Conservation (phyloP, 495 filamentous ascomycete species). For the Aspergillus sparsus region DNA sequence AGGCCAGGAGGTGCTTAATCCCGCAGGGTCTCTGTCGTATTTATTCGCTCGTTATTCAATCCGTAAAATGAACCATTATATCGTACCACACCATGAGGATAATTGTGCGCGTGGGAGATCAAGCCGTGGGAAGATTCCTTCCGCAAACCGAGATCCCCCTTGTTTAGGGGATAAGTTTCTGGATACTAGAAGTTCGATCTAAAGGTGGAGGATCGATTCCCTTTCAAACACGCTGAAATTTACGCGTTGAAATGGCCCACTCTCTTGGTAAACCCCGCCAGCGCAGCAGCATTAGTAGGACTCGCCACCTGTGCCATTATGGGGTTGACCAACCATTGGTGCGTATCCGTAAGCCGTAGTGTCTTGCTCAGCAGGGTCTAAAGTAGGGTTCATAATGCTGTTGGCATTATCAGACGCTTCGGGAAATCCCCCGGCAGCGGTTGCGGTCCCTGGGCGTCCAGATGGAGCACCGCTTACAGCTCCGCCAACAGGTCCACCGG, state of each 20-base stretch:
- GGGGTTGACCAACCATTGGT: constrained; percentile 59
- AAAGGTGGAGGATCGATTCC: neutral
- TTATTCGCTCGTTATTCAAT: constrained; percentile 29
- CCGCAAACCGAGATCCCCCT: neutral
- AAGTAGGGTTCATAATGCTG: constrained; percentile 60
- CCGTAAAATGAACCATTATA: constrained; percentile 22
- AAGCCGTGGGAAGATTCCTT: constrained; percentile 4
- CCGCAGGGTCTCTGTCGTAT: constrained; percentile 17
- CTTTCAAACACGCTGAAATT: neutral
- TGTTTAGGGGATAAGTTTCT: neutral
- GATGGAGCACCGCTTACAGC: constrained; percentile 46
- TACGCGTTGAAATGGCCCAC: neutral
- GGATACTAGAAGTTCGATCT: constrained; percentile 2
- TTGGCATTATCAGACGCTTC: constrained; percentile 58
- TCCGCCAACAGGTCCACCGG: constrained; percentile 50
- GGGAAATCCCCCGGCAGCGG: constrained; percentile 48
- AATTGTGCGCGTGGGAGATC: constrained; percentile 14
- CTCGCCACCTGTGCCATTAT: constrained; percentile 67
- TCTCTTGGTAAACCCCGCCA: constrained; percentile 8
- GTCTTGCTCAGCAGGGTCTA: constrained; percentile 62
- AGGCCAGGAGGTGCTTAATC: constrained; percentile 1
- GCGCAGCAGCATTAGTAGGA: constrained; percentile 40
- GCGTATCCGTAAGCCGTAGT: constrained; percentile 62
- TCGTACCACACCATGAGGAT: constrained; percentile 22
- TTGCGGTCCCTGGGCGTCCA: constrained; percentile 40